phyloP scores from a whole-genome alignment of 176 grass and related monocot species.

The Neostapfia colusana region DNA sequence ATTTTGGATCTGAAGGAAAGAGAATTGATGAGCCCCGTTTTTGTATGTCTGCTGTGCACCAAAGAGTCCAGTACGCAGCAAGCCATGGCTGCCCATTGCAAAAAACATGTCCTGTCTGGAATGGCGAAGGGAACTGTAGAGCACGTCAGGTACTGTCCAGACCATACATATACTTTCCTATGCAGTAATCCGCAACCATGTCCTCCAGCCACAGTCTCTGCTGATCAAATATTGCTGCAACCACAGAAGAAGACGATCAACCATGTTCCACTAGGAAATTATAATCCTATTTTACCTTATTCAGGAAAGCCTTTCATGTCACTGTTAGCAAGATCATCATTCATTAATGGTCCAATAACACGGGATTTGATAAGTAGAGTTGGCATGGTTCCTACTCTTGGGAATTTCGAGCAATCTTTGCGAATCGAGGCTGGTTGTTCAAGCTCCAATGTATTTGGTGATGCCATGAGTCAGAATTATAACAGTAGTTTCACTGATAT shows the following conservation, averaged over 20 bases:
- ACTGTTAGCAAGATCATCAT: not conserved
- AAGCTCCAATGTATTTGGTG: not conserved
- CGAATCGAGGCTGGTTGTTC: not conserved
- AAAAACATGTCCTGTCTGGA: not conserved
- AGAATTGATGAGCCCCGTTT: not conserved
- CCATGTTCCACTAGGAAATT: not conserved
- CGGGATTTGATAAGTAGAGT: not conserved
- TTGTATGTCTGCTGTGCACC: constrained; percentile 15
- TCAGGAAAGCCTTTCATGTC: not conserved
- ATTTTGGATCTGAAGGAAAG: not conserved
- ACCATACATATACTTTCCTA: not conserved
- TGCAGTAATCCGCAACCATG: not conserved
- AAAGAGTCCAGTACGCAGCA: not conserved
- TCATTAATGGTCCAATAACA: not conserved
- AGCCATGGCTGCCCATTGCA: constrained; percentile 27
- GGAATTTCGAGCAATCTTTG: not conserved
- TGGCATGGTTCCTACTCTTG: not conserved
- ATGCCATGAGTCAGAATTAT: not conserved
- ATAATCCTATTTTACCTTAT: not conserved
- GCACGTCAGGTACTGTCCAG: constrained; percentile 29
- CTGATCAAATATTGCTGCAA: not conserved
- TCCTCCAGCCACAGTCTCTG: not conserved
- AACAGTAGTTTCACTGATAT: not conserved
- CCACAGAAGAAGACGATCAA: not conserved
- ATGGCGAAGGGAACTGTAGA: constrained; percentile 1